Evolutionary conservation across 805 yeast species (phyloP).

Genomic region (Trichomonascus vanleenenianus): DNA sequence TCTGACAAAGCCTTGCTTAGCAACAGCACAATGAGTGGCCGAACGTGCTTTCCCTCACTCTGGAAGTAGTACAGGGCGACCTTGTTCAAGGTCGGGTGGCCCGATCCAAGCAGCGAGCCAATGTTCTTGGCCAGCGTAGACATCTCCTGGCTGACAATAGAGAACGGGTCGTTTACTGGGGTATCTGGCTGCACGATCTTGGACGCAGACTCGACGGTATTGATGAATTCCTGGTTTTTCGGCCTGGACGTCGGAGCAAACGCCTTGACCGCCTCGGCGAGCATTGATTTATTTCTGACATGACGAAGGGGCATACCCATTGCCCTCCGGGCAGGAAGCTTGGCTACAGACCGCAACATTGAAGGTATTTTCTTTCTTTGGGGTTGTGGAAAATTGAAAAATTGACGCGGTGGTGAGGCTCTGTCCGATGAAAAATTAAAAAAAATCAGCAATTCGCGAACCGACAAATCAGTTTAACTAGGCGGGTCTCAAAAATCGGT

Average conservation of each 20-base stretch:
- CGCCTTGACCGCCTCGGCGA: constrained; percentile 16
- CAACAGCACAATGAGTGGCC: constrained; percentile 83
- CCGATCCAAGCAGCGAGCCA: constrained; percentile 79
- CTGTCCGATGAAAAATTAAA: too few relatives aligned
- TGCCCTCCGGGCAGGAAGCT: too few relatives aligned
- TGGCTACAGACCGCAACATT: constrained; percentile 2
- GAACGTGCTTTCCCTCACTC: constrained; percentile 90
- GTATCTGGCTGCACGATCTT: constrained; percentile 27
- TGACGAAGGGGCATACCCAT: too few relatives aligned
- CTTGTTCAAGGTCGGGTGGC: constrained; percentile 86
- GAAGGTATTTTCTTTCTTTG: background rate
- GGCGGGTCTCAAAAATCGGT: too few relatives aligned
- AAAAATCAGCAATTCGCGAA: too few relatives aligned
- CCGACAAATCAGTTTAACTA: too few relatives aligned
- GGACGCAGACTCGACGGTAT: constrained; percentile 23
- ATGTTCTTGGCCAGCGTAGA: constrained; percentile 79
- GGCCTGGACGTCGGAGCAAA: constrained; percentile 8
- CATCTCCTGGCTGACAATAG: constrained; percentile 91
- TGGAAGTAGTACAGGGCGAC: constrained; percentile 94
- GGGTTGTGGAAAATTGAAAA: background rate
- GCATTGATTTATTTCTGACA: constrained; percentile 12
- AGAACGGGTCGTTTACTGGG: constrained; percentile 71
- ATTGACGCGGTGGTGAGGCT: too few relatives aligned
- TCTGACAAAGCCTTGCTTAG: constrained; percentile 68
- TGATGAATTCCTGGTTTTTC: constrained; percentile 13